Base-by-base conservation (phyloP, 306 rosid genomes). In the Malus orientalis region DNA sequence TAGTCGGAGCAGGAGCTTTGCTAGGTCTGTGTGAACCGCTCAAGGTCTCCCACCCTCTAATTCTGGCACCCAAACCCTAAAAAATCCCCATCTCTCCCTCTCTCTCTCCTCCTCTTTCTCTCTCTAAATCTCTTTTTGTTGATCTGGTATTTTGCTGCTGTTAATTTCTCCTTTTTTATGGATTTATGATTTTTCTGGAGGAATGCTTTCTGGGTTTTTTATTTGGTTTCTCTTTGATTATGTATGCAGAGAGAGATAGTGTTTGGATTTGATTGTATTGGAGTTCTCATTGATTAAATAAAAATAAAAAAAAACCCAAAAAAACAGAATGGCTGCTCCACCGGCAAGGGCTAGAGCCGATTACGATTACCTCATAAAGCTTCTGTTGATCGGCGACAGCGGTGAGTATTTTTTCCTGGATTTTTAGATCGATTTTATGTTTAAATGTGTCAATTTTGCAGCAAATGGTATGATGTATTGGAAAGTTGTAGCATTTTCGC, bases 331-430 rank as follows among this genome's bases (percentile, higher is more conserved):
- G 98, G 98, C 98, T 86, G 96, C 97, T 86, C 98, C 97, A 85
- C 92, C 96, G 65, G 92, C 97, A 76, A 92, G 97, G 89, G 97
- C 98, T 83, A 90, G 98, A 55, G 98, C 98, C 76, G 98, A 95
- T 90, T 95, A 92, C 76, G 98, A 95, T 85, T 95, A 76, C 80
- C 98, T 95, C 83, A 87, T 95, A 71, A 95, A 95, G 92, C 97
- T 95, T 80, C 88, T 95, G 25, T 74, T 95, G 85, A 95, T 95
- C 86, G 97, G 99, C 78, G 99, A 92, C 76, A 95, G 97, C 78
- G 99, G 97, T 90, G 79, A 42, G 86, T 80, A 25, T 25, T 8
- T 20, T 7, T 53, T 15, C 42, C 9, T 6, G 12, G 4, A 1
- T 69, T 77, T 27, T 49, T 71, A 32, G 67, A 74, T 74, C 62